Conservation (phyloP, 192 early-diverging fungal genomes). For the Obelidium mucronatum region DNA sequence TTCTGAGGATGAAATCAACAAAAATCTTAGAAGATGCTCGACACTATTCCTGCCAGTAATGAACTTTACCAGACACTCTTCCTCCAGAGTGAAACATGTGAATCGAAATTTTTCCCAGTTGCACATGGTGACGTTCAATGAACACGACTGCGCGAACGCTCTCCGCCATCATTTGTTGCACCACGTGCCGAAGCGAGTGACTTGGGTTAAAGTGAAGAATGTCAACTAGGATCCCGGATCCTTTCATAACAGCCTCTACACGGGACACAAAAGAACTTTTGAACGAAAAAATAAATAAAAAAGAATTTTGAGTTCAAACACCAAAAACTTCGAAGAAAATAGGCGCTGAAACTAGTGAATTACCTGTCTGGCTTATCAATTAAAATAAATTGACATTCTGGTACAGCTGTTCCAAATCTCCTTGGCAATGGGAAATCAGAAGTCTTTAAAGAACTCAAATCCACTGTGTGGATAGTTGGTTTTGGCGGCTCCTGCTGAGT, state of each 20-base stretch:
- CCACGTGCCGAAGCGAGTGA: conserved; percentile 38
- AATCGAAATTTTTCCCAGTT: conserved; percentile 39
- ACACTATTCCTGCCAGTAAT: too few relatives aligned
- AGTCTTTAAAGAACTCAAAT: conserved; percentile 29
- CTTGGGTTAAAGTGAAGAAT: conserved; percentile 40
- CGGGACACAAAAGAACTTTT: conserved; percentile 38
- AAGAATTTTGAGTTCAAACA: not conserved
- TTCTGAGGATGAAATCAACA: conserved; percentile 34
- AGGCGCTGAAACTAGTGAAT: conserved; percentile 20
- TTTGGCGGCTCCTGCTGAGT: conserved; percentile 23
- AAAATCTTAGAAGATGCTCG: too few relatives aligned
- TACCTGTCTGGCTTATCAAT: conserved; percentile 44
- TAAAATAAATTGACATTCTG: conserved; percentile 53
- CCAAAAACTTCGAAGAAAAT: not conserved
- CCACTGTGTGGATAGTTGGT: conserved; percentile 33
- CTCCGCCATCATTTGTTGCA: conserved; percentile 54
- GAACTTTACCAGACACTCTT: conserved; percentile 49
- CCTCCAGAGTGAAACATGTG: conserved; percentile 50
- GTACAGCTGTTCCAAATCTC: conserved; percentile 47
- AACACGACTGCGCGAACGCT: conserved; percentile 55
- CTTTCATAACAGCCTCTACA: conserved; percentile 41
- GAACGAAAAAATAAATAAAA: not conserved
- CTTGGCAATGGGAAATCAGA: conserved; percentile 48
- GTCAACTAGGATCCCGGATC: conserved; percentile 40
- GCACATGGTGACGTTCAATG: conserved; percentile 49